Evolutionary conservation across 352 stramenopile species (phyloP).

Genomic region (Globisporangium cylindrosporum): DNA sequence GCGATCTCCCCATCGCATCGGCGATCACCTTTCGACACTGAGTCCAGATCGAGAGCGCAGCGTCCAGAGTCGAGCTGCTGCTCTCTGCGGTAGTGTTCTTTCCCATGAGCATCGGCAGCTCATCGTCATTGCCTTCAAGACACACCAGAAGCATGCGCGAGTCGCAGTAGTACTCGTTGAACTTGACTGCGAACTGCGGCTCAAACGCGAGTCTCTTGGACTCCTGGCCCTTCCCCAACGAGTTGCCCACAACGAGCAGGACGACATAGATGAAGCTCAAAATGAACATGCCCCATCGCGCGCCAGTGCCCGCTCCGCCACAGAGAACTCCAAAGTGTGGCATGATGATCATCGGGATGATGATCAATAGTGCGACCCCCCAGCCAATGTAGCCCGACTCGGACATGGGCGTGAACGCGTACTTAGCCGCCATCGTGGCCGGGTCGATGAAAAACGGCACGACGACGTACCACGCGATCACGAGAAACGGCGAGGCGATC

Average conservation of each 20-base stretch:
- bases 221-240: not conserved
- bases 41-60: not conserved
- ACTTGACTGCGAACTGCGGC: slow-evolving; percentile 7
- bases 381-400: not conserved
- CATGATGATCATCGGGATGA: not conserved
- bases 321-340: not conserved
- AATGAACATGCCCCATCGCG: not conserved
- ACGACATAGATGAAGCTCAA: slow-evolving; percentile 6
- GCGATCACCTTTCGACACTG: not conserved
- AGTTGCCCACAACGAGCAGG: not conserved
- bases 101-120: not conserved
- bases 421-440: not conserved
- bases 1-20: not conserved
- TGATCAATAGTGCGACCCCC: not conserved
- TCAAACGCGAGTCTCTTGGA: not conserved
- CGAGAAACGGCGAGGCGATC: not conserved
- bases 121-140: not conserved
- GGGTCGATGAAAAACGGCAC: slow-evolving; percentile 1
- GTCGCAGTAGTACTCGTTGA: slow-evolving; percentile 16
- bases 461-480: slow-evolving; percentile 1
- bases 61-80: too few species aligned
- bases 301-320: too few species aligned
- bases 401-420: slow-evolving; percentile 3
- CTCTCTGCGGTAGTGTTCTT: not conserved
- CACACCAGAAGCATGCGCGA: slow-evolving; percentile 3